Evolutionary conservation across 352 stramenopile genomes (phyloP).

Genomic region (Phytophthora meadii): DNA sequence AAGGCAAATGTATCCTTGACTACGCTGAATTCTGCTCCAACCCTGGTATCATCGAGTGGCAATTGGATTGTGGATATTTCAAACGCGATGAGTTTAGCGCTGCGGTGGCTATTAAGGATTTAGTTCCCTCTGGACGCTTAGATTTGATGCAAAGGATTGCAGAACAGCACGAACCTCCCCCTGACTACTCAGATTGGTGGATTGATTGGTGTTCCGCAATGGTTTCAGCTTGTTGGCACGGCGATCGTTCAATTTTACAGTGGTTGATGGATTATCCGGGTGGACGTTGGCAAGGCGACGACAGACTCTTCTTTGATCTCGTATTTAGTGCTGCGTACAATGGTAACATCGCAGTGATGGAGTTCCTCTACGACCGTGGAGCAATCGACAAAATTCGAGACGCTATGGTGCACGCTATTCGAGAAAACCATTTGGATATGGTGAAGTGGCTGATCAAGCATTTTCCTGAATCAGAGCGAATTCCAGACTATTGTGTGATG

Average conservation of each 20-base stretch:
- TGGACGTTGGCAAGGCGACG: conserved; percentile 17
- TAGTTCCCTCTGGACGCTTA: conserved; percentile 19
- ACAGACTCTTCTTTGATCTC: conserved; percentile 17
- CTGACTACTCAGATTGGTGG: conserved; percentile 8
- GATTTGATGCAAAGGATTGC: conserved; percentile 25
- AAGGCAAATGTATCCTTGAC: conserved; percentile 20
- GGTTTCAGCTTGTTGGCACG: conserved; percentile 19
- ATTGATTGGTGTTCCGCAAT: conserved; percentile 20
- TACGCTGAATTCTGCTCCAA: conserved; percentile 21
- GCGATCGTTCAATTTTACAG: conserved; percentile 12
- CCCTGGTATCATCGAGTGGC: conserved; percentile 22
- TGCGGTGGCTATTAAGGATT: conserved; percentile 17
- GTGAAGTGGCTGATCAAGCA: conserved; percentile 26
- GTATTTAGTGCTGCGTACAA: conserved; percentile 15
- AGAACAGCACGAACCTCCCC: conserved; percentile 6
- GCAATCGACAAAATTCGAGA: conserved; percentile 18
- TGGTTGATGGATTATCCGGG: conserved; percentile 29
- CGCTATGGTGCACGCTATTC: conserved; percentile 12
- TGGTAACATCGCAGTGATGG: conserved; percentile 15
- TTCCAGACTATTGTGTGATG: conserved; percentile 27
- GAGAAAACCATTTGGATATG: conserved; percentile 11
- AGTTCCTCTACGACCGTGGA: conserved; percentile 15
- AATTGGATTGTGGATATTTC: conserved; percentile 22
- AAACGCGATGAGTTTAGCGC: conserved; percentile 10
- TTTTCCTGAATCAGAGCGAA: conserved; percentile 10